phyloP scores from a whole-genome alignment of 108 stramenopile species.

The Tribonema minus region DNA sequence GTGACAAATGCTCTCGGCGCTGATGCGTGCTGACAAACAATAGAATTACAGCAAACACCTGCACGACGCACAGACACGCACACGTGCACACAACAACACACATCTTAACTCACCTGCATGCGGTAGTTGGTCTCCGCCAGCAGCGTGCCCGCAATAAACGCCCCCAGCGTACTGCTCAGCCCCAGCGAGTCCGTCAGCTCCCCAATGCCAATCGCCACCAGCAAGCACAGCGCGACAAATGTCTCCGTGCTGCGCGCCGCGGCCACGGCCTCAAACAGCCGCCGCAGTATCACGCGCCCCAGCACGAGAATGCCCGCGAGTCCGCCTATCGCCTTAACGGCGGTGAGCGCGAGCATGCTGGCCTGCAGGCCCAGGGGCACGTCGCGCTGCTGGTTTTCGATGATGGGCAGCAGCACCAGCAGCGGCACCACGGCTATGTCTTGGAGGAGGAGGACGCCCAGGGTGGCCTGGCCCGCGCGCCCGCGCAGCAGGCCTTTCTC shows the following conservation, averaged over 20 bases:
- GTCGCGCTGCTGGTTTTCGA: slow-evolving; percentile 34
- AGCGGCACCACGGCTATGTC: slow-evolving; percentile 54
- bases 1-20: no score
- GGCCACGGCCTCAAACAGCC: slow-evolving; percentile 45
- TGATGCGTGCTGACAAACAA: no score
- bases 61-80: no score
- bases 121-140: slow-evolving; percentile 56
- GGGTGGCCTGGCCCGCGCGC: slow-evolving; percentile 22
- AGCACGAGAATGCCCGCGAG: slow-evolving; percentile 30
- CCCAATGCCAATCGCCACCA: slow-evolving; percentile 48
- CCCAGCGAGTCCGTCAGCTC: slow-evolving; percentile 46
- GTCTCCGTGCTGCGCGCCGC: slow-evolving; percentile 46
- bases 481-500: slow-evolving; percentile 33
- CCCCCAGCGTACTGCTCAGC: slow-evolving; percentile 44
- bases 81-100: no score
- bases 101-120: no score
- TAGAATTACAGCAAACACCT: no score
- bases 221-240: slow-evolving; percentile 47
- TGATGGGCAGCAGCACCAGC: slow-evolving; percentile 50
- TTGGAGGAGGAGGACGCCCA: slow-evolving; percentile 51
- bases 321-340: slow-evolving; percentile 19
- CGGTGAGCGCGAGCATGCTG: slow-evolving; percentile 20
- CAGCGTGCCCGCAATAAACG: slow-evolving; percentile 48
- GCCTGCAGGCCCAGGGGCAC: not conserved
- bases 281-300: slow-evolving; percentile 30